Conservation (phyloP, 345 rosid genomes). For the Lenwebbia sp. region DNA sequence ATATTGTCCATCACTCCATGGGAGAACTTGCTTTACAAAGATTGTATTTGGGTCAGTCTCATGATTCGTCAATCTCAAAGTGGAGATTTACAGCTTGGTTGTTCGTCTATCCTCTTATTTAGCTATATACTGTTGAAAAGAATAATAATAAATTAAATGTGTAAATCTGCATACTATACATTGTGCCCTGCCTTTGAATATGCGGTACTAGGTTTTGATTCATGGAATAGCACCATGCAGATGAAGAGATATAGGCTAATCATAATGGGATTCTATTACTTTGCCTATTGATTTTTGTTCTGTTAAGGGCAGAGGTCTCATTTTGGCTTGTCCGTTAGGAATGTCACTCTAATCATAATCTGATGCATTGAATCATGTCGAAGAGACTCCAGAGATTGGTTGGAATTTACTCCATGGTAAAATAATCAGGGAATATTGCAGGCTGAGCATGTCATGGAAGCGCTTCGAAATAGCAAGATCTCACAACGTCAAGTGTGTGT, state of each 20-base stretch:
- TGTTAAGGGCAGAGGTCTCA: neutral
- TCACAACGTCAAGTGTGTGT: conserved; percentile 43
- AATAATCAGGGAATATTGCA: conserved; percentile 26
- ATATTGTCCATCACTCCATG: neutral
- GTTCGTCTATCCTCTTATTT: neutral
- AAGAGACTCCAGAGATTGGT: conserved; percentile 17
- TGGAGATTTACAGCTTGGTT: neutral
- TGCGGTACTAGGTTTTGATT: neutral
- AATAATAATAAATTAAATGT: neutral
- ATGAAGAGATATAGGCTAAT: neutral
- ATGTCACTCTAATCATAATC: neutral
- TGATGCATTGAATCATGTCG: conserved; percentile 20
- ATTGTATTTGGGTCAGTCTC: neutral
- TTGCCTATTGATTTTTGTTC: neutral
- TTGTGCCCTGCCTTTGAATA: neutral
- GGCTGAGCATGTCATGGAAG: conserved; percentile 25
- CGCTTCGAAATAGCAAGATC: conserved; percentile 29
- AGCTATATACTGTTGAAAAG: neutral
- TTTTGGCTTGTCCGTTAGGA: neutral
- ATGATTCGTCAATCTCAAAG: neutral
- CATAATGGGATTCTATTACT: neutral
- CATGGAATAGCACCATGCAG: neutral
- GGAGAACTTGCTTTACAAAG: neutral
- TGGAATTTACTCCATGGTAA: neutral
- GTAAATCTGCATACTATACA: neutral